Conservation (phyloP, 371 early-diverging fungal species). For the Mortierella sp. region DNA sequence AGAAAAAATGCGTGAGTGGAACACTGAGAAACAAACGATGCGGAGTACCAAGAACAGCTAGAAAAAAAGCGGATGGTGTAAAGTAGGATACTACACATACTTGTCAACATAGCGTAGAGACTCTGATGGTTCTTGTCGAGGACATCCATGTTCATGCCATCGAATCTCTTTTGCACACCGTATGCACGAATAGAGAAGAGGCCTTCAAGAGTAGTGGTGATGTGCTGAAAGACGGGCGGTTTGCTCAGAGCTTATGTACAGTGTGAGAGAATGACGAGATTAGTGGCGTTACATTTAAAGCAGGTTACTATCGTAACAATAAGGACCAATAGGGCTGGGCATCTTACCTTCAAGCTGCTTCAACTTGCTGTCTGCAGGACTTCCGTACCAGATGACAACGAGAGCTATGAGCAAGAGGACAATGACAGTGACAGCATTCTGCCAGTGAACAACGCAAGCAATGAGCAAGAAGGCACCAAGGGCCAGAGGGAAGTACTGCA, state of each 20-base stretch:
- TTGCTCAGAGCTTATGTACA: slow-evolving; percentile 62
- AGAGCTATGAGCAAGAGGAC: slow-evolving; percentile 52
- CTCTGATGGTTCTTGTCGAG: slow-evolving; percentile 68
- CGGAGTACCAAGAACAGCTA: neutral
- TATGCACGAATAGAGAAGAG: slow-evolving; percentile 76
- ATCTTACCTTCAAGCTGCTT: slow-evolving; percentile 61
- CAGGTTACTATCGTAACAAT: neutral
- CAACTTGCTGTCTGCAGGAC: slow-evolving; percentile 43
- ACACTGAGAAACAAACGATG: neutral
- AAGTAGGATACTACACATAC: slow-evolving; percentile 10
- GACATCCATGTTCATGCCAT: slow-evolving; percentile 60
- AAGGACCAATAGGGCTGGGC: too few relatives aligned
- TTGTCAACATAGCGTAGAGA: slow-evolving; percentile 55
- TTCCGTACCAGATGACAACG: slow-evolving; percentile 28
- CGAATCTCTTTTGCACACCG: slow-evolving; percentile 67
- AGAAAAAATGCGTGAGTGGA: slow-evolving; percentile 25
- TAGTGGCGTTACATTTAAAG: neutral
- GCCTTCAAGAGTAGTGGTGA: slow-evolving; percentile 79
- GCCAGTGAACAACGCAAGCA: slow-evolving; percentile 61
- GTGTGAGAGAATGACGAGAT: neutral
- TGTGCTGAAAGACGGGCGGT: slow-evolving; percentile 76
- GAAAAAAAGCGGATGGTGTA: slow-evolving; percentile 45
- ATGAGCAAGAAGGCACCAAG: slow-evolving; percentile 63
- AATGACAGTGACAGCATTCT: slow-evolving; percentile 61
- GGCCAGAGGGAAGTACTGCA: slow-evolving; percentile 62